Evolutionary conservation across 768 basidiomycete genomes (phyloP).

Genomic region (Amanita thiersii): DNA sequence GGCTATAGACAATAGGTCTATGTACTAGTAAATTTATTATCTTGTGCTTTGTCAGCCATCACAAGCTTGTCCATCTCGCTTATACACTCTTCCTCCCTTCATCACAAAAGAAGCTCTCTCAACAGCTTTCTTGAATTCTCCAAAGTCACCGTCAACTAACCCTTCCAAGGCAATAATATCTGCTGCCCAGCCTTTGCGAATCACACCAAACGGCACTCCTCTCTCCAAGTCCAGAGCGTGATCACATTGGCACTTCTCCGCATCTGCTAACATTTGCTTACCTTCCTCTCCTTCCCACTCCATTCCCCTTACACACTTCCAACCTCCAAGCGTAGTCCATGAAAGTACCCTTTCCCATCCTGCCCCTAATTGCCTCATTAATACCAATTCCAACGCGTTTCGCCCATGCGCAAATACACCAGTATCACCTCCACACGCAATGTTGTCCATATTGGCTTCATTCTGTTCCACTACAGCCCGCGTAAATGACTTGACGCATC

Average conservation of each 20-base stretch:
- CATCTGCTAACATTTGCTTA: conserved; percentile 15
- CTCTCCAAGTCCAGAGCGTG: conserved; percentile 27
- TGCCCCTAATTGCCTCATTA: conserved; percentile 53
- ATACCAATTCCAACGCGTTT: conserved; percentile 51
- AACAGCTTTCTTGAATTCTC: conserved; percentile 37
- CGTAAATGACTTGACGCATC: conserved; percentile 30
- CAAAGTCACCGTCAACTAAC: conserved; percentile 24
- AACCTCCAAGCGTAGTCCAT: conserved; percentile 55
- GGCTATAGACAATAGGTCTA: no score
- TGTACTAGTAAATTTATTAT: no score
- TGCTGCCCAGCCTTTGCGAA: conserved; percentile 49
- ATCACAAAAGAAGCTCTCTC: conserved; percentile 43
- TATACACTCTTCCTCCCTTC: conserved; percentile 35
- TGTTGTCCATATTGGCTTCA: conserved; percentile 26
- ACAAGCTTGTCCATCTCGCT: no score
- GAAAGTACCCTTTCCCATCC: conserved; percentile 41
- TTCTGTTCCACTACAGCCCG: conserved; percentile 27
- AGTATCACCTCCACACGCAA: conserved; percentile 61
- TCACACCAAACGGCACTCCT: conserved; percentile 48
- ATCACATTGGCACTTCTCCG: conserved; percentile 11
- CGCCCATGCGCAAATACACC: conserved; percentile 55
- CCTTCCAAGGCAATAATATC: conserved; percentile 34
- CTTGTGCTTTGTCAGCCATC: no score
- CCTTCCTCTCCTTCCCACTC: conserved; percentile 31
- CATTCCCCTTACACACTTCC: conserved; percentile 43